A percentile compares a stretch with the other conserved stretches of the same genome.
Evolutionary conservation across 805 yeast genomes (phyloP).

Genomic region (Metschnikowia kofuensis): DNA sequence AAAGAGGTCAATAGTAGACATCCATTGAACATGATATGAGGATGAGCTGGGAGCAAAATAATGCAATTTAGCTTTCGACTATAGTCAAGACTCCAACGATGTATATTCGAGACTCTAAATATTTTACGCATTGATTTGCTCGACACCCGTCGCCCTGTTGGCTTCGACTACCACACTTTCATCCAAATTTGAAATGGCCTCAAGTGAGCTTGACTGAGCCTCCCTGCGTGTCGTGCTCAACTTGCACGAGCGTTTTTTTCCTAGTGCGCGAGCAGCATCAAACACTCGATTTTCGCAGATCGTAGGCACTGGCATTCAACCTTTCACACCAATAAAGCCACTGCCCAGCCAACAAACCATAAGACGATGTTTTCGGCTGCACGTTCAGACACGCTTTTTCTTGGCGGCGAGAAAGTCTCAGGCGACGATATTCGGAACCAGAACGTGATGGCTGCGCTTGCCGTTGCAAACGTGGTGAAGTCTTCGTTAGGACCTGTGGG

Average conservation of each 20-base stretch:
- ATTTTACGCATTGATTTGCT: too few relatives aligned
- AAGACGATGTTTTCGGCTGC: constrained; percentile 63
- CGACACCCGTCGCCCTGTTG: too few relatives aligned
- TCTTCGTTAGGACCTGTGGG: constrained; percentile 98
- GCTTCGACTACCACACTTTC: too few relatives aligned
- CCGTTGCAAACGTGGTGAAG: constrained; percentile 80
- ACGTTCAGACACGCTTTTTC: constrained; percentile 88
- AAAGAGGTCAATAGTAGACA: too few relatives aligned
- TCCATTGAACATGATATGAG: too few relatives aligned
- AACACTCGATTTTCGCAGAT: neutral
- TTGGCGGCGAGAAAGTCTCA: constrained; percentile 93
- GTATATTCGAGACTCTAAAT: too few relatives aligned
- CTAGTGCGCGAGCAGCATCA: neutral
- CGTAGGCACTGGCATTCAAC: constrained; percentile 2
- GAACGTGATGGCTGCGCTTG: constrained; percentile 89
- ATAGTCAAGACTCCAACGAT: too few relatives aligned
- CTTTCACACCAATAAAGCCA: constrained; percentile 2
- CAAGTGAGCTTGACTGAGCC: neutral
- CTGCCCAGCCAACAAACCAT: neutral
- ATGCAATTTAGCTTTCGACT: too few relatives aligned
- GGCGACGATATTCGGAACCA: constrained; percentile 97
- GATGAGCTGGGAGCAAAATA: too few relatives aligned
- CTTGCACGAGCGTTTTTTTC: neutral
- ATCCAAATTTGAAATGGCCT: too few relatives aligned
- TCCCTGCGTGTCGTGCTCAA: constrained; percentile 1